These are phyloP conservation scores for Psilocybe azurescens DNA, from an alignment of 768 basidiomycete species.

Conservation along the genomic window DNA sequence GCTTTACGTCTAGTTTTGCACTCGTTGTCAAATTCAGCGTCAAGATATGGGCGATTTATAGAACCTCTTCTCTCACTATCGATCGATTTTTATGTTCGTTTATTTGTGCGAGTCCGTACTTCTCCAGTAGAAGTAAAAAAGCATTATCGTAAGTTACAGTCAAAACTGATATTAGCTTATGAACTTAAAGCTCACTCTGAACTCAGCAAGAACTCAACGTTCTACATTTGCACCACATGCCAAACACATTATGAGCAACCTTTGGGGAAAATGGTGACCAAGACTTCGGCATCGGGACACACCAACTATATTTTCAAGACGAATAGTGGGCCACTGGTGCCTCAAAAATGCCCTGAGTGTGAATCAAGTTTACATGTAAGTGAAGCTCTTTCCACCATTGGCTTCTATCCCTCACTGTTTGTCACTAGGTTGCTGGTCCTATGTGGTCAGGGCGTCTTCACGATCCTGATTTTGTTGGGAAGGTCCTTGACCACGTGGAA, in stretches of 20 bases:
- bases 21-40: conserved; percentile 83
- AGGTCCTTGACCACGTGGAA: conserved; percentile 77
- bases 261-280: conserved; percentile 76
- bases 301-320: conserved; percentile 75
- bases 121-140: conserved; percentile 86
- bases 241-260: conserved; percentile 85
- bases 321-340: conserved; percentile 67
- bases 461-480: conserved; percentile 71
- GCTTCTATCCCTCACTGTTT: neutral
- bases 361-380: conserved; percentile 75
- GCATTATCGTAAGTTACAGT: conserved; percentile 63
- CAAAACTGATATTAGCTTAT: neutral
- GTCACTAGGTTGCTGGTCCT: conserved; percentile 80
- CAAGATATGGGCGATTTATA: conserved; percentile 92
- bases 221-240: conserved; percentile 86
- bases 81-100: conserved; percentile 95
- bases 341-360: conserved; percentile 83
- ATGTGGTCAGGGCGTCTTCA: conserved; percentile 97
- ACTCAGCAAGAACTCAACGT: conserved; percentile 83
- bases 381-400: conserved; percentile 8
- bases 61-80: conserved; percentile 89
- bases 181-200: neutral
- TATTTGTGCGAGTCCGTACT: conserved; percentile 83
- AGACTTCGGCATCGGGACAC: conserved; percentile 57
- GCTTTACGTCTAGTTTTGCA: conserved; percentile 92